Conservation (phyloP, 2,329 filamentous ascomycete species). For the Fusarium veterinarium region DNA sequence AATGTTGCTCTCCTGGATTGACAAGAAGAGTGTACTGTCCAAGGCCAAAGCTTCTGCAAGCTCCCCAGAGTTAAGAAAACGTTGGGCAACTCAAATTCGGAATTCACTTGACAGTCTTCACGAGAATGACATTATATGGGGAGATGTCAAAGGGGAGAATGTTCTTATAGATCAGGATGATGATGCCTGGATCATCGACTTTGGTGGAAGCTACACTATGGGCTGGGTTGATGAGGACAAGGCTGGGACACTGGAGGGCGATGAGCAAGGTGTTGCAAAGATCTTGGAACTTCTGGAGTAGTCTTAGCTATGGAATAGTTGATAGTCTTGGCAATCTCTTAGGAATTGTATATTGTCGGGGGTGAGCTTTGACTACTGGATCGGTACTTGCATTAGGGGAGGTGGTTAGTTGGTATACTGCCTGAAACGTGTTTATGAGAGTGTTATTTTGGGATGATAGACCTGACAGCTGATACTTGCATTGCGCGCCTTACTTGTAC, state of each 20-base stretch:
- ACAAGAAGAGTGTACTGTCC: not conserved
- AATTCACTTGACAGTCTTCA: not conserved
- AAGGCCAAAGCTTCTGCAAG: not conserved
- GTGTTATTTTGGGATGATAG: too few species aligned
- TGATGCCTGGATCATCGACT: constrained; percentile 8
- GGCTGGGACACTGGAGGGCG: not conserved
- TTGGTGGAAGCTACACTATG: not conserved
- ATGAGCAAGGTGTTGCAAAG: not conserved
- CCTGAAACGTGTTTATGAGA: too few species aligned
- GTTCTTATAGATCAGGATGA: not conserved
- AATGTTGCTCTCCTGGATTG: not conserved
- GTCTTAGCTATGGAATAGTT: too few species aligned
- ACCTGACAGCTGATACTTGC: too few species aligned
- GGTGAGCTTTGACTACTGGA: too few species aligned
- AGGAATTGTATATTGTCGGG: too few species aligned
- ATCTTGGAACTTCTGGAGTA: not conserved
- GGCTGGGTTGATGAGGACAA: not conserved
- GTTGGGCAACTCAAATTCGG: not conserved
- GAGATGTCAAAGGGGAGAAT: not conserved
- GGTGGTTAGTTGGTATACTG: too few species aligned
- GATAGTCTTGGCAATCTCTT: too few species aligned
- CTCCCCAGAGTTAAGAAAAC: not conserved
- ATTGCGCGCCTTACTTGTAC: too few species aligned
- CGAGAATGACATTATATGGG: not conserved
- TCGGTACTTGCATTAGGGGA: too few species aligned